Evolutionary conservation across 805 yeast genomes (phyloP), one percentile per base, ranked within the genome.

Genomic region (Vanderwaltozyma yarrowii): DNA sequence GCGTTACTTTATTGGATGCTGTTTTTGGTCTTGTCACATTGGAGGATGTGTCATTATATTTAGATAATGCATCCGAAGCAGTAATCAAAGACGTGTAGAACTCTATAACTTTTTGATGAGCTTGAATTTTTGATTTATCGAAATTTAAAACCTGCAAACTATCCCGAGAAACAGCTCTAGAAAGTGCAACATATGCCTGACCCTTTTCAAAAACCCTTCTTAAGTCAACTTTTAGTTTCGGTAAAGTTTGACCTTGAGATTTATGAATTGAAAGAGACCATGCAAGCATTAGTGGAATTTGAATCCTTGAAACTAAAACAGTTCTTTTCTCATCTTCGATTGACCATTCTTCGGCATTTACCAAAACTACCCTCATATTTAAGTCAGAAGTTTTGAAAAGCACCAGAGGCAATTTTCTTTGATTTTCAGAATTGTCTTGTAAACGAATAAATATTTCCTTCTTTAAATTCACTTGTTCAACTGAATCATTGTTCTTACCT

Each of bases 261-360:
- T 92, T 89, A 56, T 92, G 99, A 34, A 92, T 88, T 0, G 96
- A 87, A 31, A 92, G 61, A 0, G 98, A 87, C 96, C 97, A 92
- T 0, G 98, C 95, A 13, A 88, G 65, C 47, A 89, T 78, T 37
- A 92, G 62, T 0, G 99, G 99, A 2, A 92, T 47, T 54, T 92
- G 99, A 0, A 69, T 66, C 48, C 96, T 67, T 2, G 80, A 68
- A 1, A 84, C 95, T 11, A 85, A 47, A 0, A 79, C 73, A 7
- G 66, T 67, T 15, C 80, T 84, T 16, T 69, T 63, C 35, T 81
- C 86, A 57, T 86, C 94, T 44, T 80, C 89, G 18, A 84, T 66
- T 0, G 70, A 70, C 86, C 96, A 89, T 11, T 68, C 68, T 54
- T 89, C 97, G 0, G 88, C 86, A 44, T 76, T 81, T 4, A 87